Conservation (phyloP, 345 rosid species). For the Pugionium cornutum region DNA sequence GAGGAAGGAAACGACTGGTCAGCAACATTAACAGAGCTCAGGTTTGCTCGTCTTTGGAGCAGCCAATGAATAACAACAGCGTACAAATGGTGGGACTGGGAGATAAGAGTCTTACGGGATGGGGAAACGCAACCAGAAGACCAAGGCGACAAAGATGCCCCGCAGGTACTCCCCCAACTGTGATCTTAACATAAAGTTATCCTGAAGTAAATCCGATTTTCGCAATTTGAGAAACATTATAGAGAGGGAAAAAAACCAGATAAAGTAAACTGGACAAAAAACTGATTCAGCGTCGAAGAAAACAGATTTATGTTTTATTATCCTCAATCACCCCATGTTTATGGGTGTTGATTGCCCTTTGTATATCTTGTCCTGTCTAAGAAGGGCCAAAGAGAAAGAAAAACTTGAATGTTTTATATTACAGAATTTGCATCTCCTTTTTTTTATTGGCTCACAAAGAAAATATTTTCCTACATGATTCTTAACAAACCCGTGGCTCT, state of each 20-base stretch:
- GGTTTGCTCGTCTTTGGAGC: constrained; percentile 51
- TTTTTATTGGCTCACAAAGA: neutral
- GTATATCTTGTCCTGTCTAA: constrained; percentile 33
- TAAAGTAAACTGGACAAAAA: constrained; percentile 28
- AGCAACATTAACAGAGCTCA: constrained; percentile 47
- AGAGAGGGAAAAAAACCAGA: constrained; percentile 35
- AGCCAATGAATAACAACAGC: constrained; percentile 50
- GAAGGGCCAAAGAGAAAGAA: constrained; percentile 20
- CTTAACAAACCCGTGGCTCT: constrained; percentile 9
- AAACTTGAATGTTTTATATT: constrained; percentile 20
- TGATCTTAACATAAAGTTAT: constrained; percentile 49
- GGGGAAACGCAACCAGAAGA: constrained; percentile 92
- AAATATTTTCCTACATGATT: neutral
- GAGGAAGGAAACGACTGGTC: constrained; percentile 64
- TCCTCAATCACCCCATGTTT: constrained; percentile 24
- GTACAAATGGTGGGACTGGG: constrained; percentile 63
- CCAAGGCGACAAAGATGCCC: constrained; percentile 93
- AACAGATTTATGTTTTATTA: constrained; percentile 9
- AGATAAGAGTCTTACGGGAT: constrained; percentile 76
- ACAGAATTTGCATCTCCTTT: constrained; percentile 19
- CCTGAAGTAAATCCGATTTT: constrained; percentile 25
- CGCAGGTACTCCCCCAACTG: constrained; percentile 62
- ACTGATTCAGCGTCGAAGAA: constrained; percentile 21
- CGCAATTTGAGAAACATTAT: constrained; percentile 37
- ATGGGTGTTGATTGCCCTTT: constrained; percentile 33